Base-by-base conservation (phyloP, 169 alveolate genomes). In the Eimeria necatrix region DNA sequence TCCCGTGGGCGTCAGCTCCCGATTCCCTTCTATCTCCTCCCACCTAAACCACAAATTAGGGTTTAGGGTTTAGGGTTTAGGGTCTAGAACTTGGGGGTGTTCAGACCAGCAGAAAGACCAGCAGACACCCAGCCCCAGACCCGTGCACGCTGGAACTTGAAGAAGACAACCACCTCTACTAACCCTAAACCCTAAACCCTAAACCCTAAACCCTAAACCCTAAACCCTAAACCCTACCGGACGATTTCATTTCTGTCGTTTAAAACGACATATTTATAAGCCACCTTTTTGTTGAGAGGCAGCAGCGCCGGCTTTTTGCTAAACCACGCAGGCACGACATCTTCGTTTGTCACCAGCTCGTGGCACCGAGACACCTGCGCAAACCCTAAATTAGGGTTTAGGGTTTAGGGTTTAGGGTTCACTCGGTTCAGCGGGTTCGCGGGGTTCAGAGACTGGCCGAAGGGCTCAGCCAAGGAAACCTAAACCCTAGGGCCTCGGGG, bases 321-420 rank as follows among this genome's bases (percentile, higher is more conserved):
- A 51, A 86, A 87, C 96, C 96, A 94, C 20, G 86, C 53, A 12
- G 96, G 96, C n/a, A 89, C 88, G 16, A 60, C 88, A 56, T 94
- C 96, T 22, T 87, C 95, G 64, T 68, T 64, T 18, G 96, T 90
- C 60, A 51, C 56, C 41, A 94, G 81, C 68, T 78, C 93, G 51
- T 70, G 95, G 89, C 95, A 83, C 32, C 84, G 68, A 16, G 49
- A 3, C 6, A 73, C 90, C 78, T 94, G 83, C 60, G 71, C 41
- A 20, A n/a, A 20, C 80, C 80, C 22, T 24, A 70, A 70, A 70
- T 59, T 0, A 59, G n/a, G n/a, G n/a, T n/a, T n/a, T n/a, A n/a
- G n/a, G n/a, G n/a, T n/a, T n/a, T n/a, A n/a, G n/a, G n/a, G n/a
- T n/a, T n/a, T n/a, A n/a, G n/a, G n/a, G n/a, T n/a, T n/a, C n/a